Conservation (phyloP, 2,329 filamentous ascomycete genomes). For the Ophiostoma piceae region DNA sequence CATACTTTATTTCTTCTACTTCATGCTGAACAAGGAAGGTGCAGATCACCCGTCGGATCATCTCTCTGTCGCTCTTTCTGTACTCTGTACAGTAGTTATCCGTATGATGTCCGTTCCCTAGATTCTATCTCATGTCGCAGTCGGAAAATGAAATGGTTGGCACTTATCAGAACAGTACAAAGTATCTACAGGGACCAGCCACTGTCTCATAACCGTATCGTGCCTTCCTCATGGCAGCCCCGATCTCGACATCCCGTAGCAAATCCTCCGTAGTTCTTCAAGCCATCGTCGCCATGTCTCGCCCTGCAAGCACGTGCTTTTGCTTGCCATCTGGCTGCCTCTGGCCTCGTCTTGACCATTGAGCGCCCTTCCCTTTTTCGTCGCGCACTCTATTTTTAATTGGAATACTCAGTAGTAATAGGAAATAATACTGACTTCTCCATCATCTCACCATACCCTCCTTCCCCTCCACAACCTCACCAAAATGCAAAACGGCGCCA, state of each 20-base stretch:
- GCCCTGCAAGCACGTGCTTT: slow-evolving; percentile 11
- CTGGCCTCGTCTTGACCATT: neutral
- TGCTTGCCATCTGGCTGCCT: neutral
- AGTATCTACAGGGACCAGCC: neutral
- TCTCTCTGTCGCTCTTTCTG: slow-evolving; percentile 7
- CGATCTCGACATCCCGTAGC: neutral
- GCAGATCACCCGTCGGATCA: slow-evolving; percentile 13
- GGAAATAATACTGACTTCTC: neutral
- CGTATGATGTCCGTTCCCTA: neutral
- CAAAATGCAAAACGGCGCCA: slow-evolving; percentile 13
- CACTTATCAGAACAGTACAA: neutral
- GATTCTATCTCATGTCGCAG: neutral
- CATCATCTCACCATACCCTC: neutral
- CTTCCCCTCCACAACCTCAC: neutral
- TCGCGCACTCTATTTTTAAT: neutral
- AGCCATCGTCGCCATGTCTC: slow-evolving; percentile 6
- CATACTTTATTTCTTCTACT: neutral
- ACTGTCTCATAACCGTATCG: neutral
- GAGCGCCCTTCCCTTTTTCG: neutral
- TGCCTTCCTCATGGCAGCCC: neutral
- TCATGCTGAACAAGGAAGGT: slow-evolving; percentile 3
- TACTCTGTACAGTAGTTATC: neutral
- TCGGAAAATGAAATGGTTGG: neutral
- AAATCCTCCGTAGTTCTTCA: neutral
- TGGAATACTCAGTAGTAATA: too few species aligned